Percentiles rank a stretch among this genome's conserved stretches.
phyloP scores from a whole-genome alignment of 352 stramenopile genomes.

The Globisporangium acanthophoron region DNA sequence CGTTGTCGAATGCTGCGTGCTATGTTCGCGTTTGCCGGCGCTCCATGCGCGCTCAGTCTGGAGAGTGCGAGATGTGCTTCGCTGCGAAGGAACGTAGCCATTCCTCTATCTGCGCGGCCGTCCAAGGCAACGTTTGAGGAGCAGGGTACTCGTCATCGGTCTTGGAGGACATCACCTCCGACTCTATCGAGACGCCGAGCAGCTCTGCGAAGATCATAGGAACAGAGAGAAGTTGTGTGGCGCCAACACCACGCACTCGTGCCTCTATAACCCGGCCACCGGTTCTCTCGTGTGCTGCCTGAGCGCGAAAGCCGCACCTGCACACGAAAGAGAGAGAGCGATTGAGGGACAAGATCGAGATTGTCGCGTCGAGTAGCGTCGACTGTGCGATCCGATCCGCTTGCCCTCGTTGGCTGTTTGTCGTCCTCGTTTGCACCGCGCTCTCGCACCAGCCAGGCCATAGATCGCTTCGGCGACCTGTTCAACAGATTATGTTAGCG shows the following conservation, averaged over 20 bases:
- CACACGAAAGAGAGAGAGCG: not conserved
- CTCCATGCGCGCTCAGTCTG: slow-evolving; percentile 20
- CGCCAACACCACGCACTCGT: too few relatives aligned
- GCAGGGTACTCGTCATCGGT: not conserved
- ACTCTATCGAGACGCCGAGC: too few relatives aligned
- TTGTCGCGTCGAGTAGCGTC: not conserved
- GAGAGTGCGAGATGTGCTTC: too few relatives aligned
- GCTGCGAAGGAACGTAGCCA: not conserved
- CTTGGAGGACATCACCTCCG: too few relatives aligned
- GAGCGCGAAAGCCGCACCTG: not conserved
- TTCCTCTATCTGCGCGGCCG: not conserved
- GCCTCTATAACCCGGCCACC: too few relatives aligned
- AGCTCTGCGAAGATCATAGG: too few relatives aligned
- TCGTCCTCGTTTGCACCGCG: not conserved
- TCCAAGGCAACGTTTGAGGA: not conserved
- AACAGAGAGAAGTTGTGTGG: too few relatives aligned
- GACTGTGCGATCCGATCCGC: not conserved
- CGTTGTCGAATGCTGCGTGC: slow-evolving; percentile 10
- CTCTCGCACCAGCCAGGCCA: too few relatives aligned
- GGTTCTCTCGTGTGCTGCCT: not conserved
- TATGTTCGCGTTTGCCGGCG: too few relatives aligned
- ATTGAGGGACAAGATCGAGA: too few relatives aligned
- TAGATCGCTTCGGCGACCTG: too few relatives aligned
- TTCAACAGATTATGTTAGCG: too few relatives aligned
- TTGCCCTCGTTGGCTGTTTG: not conserved